phyloP scores from a whole-genome alignment of 257 asterid genomes.

The Solanum sitiens region DNA sequence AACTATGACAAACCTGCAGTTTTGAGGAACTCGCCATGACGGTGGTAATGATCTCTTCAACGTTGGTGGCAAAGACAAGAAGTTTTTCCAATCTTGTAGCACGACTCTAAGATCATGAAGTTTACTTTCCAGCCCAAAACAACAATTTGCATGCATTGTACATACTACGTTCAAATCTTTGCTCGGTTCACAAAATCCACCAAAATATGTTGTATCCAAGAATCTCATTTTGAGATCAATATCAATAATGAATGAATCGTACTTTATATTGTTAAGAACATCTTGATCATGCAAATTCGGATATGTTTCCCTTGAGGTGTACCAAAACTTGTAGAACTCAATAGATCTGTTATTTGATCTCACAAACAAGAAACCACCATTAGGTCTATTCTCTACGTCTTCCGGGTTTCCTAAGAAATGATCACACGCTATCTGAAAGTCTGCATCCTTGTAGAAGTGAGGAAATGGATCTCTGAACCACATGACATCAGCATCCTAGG shows the following conservation, averaged over 20 bases:
- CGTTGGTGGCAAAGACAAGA: slow-evolving; percentile 9
- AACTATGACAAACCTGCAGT: slow-evolving; percentile 42
- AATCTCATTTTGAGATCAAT: slow-evolving; percentile 39
- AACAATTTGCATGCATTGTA: slow-evolving; percentile 73
- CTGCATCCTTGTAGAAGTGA: slow-evolving; percentile 26
- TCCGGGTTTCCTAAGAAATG: slow-evolving; percentile 7
- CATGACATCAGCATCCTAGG: slow-evolving; percentile 55
- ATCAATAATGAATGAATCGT: slow-evolving; percentile 12
- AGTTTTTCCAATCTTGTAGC: slow-evolving; percentile 45
- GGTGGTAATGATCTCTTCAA: neutral
- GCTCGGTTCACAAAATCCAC: slow-evolving; percentile 58
- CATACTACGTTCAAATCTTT: slow-evolving; percentile 29
- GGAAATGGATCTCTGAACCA: slow-evolving; percentile 55
- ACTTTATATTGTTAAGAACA: slow-evolving; percentile 34
- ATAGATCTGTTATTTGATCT: slow-evolving; percentile 29
- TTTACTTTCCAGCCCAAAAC: slow-evolving; percentile 43
- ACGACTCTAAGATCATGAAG: slow-evolving; percentile 38
- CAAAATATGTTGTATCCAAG: slow-evolving; percentile 37
- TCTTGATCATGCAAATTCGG: slow-evolving; percentile 51
- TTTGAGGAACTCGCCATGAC: slow-evolving; percentile 44
- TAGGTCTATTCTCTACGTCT: slow-evolving; percentile 25
- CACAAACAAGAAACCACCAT: slow-evolving; percentile 40
- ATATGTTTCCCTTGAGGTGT: slow-evolving; percentile 13
- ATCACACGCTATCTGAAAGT: slow-evolving; percentile 46
- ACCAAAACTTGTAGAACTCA: slow-evolving; percentile 48